Evolutionary conservation across 371 early-diverging fungal genomes (phyloP).

Genomic region (Syncephalastrum racemosum): DNA sequence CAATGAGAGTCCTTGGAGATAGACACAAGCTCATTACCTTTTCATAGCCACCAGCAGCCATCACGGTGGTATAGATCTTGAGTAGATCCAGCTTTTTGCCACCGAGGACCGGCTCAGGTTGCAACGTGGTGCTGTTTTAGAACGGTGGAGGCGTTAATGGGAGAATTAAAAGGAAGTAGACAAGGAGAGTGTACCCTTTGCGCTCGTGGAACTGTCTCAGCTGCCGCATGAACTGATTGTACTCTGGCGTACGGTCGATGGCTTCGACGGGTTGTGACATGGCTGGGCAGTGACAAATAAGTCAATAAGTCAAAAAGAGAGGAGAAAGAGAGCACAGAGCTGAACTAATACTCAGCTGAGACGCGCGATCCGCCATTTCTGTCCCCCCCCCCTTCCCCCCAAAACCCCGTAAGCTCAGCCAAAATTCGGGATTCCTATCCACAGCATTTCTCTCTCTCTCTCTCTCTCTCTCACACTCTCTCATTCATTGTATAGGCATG

Average conservation of each 20-base stretch:
- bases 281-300: neutral
- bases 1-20: neutral
- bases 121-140: constrained; percentile 58
- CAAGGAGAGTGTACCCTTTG: constrained; percentile 61
- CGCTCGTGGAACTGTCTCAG: constrained; percentile 70
- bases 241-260: constrained; percentile 75
- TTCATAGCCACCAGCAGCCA: constrained; percentile 76
- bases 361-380: no score
- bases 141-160: neutral
- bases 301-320: constrained; percentile 6
- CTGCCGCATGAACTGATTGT: constrained; percentile 69
- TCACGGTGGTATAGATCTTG: constrained; percentile 68
- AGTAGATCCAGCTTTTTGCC: constrained; percentile 76
- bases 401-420: no score
- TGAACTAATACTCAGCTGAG: no score
- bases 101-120: constrained; percentile 79
- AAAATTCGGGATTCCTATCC: no score
- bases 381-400: no score
- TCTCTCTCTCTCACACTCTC: no score
- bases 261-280: constrained; percentile 55
- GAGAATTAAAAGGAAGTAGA: constrained; percentile 4
- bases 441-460: no score
- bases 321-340: no score
- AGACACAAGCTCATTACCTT: constrained; percentile 44
- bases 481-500: constrained; percentile 51